These are phyloP conservation scores for Tubosaeta sp. DNA, from an alignment of 768 basidiomycete genomes.

Conservation along the genomic window DNA sequence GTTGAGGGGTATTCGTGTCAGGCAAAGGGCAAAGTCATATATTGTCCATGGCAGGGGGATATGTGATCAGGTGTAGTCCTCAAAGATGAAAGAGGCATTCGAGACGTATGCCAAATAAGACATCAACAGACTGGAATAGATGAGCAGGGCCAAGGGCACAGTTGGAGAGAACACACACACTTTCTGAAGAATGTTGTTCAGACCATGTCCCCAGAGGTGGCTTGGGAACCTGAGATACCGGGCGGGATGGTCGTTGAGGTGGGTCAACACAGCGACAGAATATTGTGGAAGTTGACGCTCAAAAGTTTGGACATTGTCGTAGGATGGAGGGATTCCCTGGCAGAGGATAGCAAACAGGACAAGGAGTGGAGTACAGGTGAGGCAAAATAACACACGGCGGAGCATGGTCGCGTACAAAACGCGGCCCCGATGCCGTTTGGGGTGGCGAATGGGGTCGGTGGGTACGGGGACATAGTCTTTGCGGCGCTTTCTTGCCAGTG, in stretches of 20 bases:
- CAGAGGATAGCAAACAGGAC: constrained; percentile 28
- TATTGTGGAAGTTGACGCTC: constrained; percentile 40
- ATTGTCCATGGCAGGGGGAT: constrained; percentile 49
- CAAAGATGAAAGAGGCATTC: constrained; percentile 56
- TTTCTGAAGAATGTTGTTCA: constrained; percentile 63
- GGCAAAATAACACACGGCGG: constrained; percentile 23
- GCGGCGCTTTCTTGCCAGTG: constrained; percentile 1
- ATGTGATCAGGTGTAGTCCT: constrained; percentile 60
- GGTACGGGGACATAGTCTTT: constrained; percentile 14
- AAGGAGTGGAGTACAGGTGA: constrained; percentile 22
- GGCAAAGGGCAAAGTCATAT: constrained; percentile 50
- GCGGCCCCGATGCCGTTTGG: constrained; percentile 13
- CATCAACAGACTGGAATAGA: constrained; percentile 38
- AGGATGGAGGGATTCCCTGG: constrained; percentile 39
- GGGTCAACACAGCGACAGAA: constrained; percentile 17
- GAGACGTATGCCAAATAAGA: constrained; percentile 48
- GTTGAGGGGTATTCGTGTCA: constrained; percentile 51
- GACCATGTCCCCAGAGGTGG: constrained; percentile 57
- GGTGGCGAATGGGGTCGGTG: constrained; percentile 1
- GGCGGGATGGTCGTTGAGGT: constrained; percentile 1
- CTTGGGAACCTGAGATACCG: constrained; percentile 48
- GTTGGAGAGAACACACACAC: constrained; percentile 35
- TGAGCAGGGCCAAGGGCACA: not conserved
- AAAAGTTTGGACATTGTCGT: constrained; percentile 32
- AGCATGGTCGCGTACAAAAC: constrained; percentile 17